phyloP scores from a whole-genome alignment of 768 basidiomycete genomes.

The Lactarius evosmus region DNA sequence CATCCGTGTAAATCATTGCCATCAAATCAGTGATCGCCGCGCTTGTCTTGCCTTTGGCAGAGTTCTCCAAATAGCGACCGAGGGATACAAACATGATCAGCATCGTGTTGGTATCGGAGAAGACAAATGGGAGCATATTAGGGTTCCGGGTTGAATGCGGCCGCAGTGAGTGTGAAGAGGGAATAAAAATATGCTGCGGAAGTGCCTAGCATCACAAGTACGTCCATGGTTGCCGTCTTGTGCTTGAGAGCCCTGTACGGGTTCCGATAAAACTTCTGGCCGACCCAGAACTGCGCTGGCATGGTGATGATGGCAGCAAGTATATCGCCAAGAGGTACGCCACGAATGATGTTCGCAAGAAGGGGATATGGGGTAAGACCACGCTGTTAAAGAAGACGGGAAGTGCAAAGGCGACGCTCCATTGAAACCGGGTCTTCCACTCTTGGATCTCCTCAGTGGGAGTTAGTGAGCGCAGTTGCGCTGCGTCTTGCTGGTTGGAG shows the following conservation, averaged over 20 bases:
- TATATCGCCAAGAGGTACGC: slow-evolving; percentile 82
- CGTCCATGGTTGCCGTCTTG: slow-evolving; percentile 93
- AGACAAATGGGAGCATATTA: slow-evolving; percentile 76
- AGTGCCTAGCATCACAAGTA: slow-evolving; percentile 93
- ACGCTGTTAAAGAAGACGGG: slow-evolving; percentile 95
- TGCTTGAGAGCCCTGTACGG: slow-evolving; percentile 92
- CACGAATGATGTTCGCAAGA: slow-evolving; percentile 58
- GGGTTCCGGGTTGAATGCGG: slow-evolving; percentile 61
- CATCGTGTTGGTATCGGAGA: slow-evolving; percentile 99
- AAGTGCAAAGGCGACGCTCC: slow-evolving; percentile 73
- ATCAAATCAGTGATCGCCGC: slow-evolving; percentile 96
- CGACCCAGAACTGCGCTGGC: slow-evolving; percentile 92
- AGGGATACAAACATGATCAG: slow-evolving; percentile 95
- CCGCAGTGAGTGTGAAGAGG: slow-evolving; percentile 60
- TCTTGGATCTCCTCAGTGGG: slow-evolving; percentile 89
- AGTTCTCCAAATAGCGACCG: slow-evolving; percentile 93
- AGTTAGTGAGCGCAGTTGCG: slow-evolving; percentile 81
- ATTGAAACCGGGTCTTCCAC: slow-evolving; percentile 77
- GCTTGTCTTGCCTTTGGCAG: slow-evolving; percentile 95
- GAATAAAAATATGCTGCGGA: slow-evolving; percentile 94
- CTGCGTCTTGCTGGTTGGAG: slow-evolving; percentile 72
- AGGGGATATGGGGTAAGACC: slow-evolving; percentile 68
- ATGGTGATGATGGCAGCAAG: slow-evolving; percentile 75
- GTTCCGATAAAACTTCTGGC: slow-evolving; percentile 78
- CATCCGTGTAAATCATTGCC: slow-evolving; percentile 92